phyloP scores from a whole-genome alignment of 2,329 filamentous ascomycete genomes.

The Botrytis medusae region DNA sequence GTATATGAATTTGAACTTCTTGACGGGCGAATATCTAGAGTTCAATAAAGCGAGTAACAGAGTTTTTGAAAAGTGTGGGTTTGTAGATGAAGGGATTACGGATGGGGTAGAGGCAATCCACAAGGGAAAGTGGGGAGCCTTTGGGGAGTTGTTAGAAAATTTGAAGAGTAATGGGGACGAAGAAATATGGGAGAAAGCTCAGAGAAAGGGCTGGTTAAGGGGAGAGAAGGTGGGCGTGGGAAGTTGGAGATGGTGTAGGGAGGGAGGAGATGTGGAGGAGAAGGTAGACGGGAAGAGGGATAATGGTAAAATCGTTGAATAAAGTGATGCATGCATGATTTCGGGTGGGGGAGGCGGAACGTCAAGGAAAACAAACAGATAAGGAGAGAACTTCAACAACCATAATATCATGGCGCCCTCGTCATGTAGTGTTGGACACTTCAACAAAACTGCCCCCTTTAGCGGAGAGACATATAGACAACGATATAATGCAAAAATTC shows the following conservation, averaged over 20 bases:
- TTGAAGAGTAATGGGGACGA: background rate
- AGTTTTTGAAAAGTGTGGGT: conserved; percentile 27
- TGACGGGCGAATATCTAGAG: conserved; percentile 17
- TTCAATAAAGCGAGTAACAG: conserved; percentile 21
- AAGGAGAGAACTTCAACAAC: background rate
- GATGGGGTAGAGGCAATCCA: background rate
- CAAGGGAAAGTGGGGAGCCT: background rate
- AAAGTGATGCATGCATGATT: background rate
- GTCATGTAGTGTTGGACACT: background rate
- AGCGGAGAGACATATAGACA: background rate
- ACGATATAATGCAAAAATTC: background rate
- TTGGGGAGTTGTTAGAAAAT: background rate
- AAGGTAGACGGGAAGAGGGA: background rate
- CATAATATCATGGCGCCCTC: background rate
- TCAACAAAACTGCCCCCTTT: background rate
- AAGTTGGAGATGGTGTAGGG: background rate
- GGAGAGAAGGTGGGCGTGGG: background rate
- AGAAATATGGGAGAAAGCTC: background rate
- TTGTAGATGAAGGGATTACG: conserved; percentile 10
- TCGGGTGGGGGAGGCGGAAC: too few species aligned
- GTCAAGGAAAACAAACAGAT: background rate
- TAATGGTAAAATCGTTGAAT: background rate
- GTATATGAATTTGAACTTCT: conserved; percentile 18
- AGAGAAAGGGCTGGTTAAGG: background rate
- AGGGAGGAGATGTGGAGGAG: background rate